Evolutionary conservation across 1,139 yeast species (phyloP).

Genomic region (Saccharomycopsis phalli): DNA sequence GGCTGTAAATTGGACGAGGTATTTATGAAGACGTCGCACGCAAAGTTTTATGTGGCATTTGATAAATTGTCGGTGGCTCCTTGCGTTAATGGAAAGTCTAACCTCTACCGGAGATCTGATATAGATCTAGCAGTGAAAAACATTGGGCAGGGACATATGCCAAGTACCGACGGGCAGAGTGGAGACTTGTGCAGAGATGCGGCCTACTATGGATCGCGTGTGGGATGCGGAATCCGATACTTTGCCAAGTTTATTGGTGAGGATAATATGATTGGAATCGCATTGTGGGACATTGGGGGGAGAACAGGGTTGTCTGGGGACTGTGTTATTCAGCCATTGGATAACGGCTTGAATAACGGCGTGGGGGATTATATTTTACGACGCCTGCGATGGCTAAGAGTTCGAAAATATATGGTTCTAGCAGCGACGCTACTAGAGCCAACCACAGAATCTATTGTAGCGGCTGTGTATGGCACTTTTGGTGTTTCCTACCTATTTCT

Average conservation of each 20-base stretch:
- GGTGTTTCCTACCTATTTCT: slow-evolving; percentile 45
- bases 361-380: slow-evolving; percentile 53
- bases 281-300: slow-evolving; percentile 68
- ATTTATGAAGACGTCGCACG: slow-evolving; percentile 76
- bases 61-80: slow-evolving; percentile 76
- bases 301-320: slow-evolving; percentile 77
- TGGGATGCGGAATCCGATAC: slow-evolving; percentile 48
- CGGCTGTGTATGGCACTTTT: slow-evolving; percentile 60
- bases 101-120: slow-evolving; percentile 62
- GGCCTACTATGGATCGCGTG: slow-evolving; percentile 22
- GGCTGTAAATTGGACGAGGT: slow-evolving; percentile 81
- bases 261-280: slow-evolving; percentile 87
- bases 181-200: slow-evolving; percentile 26
- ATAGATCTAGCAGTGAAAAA: slow-evolving; percentile 52
- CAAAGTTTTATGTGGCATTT: slow-evolving; percentile 73
- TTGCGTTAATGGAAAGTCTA: slow-evolving; percentile 90
- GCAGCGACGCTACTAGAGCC: slow-evolving; percentile 84
- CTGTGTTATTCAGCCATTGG: slow-evolving; percentile 70
- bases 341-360: slow-evolving; percentile 26
- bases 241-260: slow-evolving; percentile 84
- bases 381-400: slow-evolving; percentile 78
- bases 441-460: slow-evolving; percentile 66
- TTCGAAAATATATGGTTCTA: slow-evolving; percentile 81
- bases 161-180: slow-evolving; percentile 27
- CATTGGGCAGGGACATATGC: slow-evolving; percentile 26